A percentile compares a stretch with the other conserved stretches of the same genome.
Conservation (phyloP, 495 filamentous ascomycete genomes). For the Zalerion maritima region DNA sequence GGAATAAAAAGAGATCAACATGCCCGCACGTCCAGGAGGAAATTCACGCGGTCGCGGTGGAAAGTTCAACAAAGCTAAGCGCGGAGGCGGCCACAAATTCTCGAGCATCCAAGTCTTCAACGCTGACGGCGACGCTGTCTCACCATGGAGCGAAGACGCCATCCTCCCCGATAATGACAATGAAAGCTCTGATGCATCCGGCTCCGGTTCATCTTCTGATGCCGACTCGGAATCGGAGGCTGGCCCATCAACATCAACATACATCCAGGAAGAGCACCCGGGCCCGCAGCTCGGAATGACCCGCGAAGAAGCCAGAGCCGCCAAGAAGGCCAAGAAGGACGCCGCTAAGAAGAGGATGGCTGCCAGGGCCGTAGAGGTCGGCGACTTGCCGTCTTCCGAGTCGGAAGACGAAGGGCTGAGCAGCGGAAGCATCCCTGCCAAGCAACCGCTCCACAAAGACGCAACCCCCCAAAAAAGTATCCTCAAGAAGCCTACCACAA, state of each 20-base stretch:
- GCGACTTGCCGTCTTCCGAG: slow-evolving; percentile 65
- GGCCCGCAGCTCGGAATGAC: slow-evolving; percentile 38
- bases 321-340: slow-evolving; percentile 83
- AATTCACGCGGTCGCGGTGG: slow-evolving; percentile 61
- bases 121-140: slow-evolving; percentile 60
- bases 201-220: slow-evolving; percentile 30
- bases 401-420: slow-evolving; percentile 44
- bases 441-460: slow-evolving; percentile 90
- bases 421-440: slow-evolving; percentile 59
- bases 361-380: slow-evolving; percentile 49
- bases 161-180: slow-evolving; percentile 28
- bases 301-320: slow-evolving; percentile 76
- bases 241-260: slow-evolving; percentile 19
- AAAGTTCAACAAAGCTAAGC: slow-evolving; percentile 85
- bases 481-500: slow-evolving; percentile 48
- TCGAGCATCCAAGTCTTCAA: slow-evolving; percentile 76
- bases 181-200: slow-evolving; percentile 31
- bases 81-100: slow-evolving; percentile 92
- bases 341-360: slow-evolving; percentile 65
- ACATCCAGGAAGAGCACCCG: slow-evolving; percentile 14
- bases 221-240: slow-evolving; percentile 32
- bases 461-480: no score
- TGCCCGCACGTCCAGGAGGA: no score
- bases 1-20: no score
- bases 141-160: slow-evolving; percentile 51